phyloP scores from a whole-genome alignment of 306 rosid genomes.

The Pterocarpus macrocarpus region DNA sequence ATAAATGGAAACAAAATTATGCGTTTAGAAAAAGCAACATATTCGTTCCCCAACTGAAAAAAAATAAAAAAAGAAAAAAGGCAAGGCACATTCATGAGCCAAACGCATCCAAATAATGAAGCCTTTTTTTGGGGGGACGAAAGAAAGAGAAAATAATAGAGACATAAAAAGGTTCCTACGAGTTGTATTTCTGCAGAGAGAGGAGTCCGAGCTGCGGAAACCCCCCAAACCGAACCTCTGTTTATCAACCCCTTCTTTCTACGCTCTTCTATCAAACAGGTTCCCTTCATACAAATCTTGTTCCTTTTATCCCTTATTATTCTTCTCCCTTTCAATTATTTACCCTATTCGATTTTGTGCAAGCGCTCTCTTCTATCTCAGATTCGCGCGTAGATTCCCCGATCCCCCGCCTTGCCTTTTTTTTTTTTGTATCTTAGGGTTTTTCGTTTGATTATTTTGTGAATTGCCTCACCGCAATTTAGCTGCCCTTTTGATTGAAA shows the following conservation, averaged over 20 bases:
- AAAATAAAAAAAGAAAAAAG: background rate
- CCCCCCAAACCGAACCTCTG: background rate
- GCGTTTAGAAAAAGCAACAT: slow-evolving; percentile 58
- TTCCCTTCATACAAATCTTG: slow-evolving; percentile 13
- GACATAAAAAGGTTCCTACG: slow-evolving; percentile 5
- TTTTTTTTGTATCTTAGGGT: slow-evolving; percentile 31
- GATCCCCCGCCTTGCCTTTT: slow-evolving; percentile 25
- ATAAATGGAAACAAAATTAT: background rate
- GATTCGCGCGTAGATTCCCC: slow-evolving; percentile 25
- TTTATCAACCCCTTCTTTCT: background rate
- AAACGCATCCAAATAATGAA: too few species aligned
- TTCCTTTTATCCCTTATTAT: background rate
- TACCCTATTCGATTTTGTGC: background rate
- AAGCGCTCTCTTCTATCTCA: slow-evolving; percentile 4
- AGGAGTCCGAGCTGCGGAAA: slow-evolving; percentile 16
- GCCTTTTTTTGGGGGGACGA: background rate
- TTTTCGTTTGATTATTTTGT: background rate
- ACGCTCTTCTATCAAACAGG: slow-evolving; percentile 49
- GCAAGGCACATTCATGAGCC: too few species aligned
- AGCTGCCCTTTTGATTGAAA: background rate
- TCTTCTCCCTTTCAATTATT: background rate
- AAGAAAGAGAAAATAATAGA: background rate
- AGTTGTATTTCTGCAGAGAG: slow-evolving; percentile 14
- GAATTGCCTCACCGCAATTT: background rate
- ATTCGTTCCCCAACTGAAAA: background rate